Evolutionary conservation across 2,329 filamentous ascomycete species (phyloP), one percentile per base, ranked within the genome.

Genomic region (Nemania sp.): DNA sequence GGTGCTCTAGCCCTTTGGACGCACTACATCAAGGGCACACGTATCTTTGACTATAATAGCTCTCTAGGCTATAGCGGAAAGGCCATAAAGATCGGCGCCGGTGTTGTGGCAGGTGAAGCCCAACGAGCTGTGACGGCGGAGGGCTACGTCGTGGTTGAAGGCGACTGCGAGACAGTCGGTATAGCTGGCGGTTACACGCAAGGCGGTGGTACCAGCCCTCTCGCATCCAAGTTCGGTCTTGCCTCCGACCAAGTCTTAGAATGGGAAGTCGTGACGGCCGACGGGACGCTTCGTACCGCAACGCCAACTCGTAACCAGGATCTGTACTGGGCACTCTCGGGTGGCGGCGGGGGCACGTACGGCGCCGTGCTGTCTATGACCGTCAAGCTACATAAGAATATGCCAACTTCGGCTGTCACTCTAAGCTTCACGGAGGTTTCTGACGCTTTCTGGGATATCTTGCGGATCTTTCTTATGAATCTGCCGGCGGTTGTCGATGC

Each of bases 311-410:
- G 77, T 26, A 80, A 86, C 58, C 52, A 71, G 0, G 83, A 86
- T 46, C 71, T 88, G 1, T 87, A 82, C 70, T 88, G 83, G 84
- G 85, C 84, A 1, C 68, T 86, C 1, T 73, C 74, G 36, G 83
- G 83, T 3, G 82, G 84, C 0, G 83, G 84, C 2, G 79, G 77
- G 8, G 81, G 82, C 14, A 85, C 76, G 24, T 87, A 80, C 59
- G 83, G 74, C 2, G 73, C 86, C 2, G 80, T 86, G 1, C 66
- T 76, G 11, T 80, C 78, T 2, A 72, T 85, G 65, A 85, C 80
- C 0, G 71, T 78, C 33, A 80, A 78, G 56, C 74, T 77, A 1
- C 73, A 83, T 64, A 68, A 72, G 0, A 75, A 78, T 50, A 66
- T 65, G 6, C 65, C 67, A 0, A 71, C 77, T 3, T 72, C 74